Evolutionary conservation across 2,329 filamentous ascomycete genomes (phyloP), one percentile per base, ranked within the genome.

Genomic region (Coniochaeta ligniaria): DNA sequence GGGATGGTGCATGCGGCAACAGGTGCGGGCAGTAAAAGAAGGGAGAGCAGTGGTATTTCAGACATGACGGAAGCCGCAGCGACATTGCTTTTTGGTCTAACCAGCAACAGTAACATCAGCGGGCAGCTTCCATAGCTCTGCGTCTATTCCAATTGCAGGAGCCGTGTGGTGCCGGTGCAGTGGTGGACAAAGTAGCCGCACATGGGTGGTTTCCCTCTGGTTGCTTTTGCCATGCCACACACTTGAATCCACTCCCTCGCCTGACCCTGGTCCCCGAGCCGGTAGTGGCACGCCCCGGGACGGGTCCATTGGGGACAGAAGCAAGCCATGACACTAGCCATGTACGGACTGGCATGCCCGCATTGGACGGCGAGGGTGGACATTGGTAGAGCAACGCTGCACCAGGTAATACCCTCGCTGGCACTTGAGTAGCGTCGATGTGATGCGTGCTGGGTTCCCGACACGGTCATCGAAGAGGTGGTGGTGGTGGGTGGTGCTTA

Each of bases 1-100:
- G 66, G 66, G 60, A 62, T 54, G 45, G 57, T 68, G 67, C 67
- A 69, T 68, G 59, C 64, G 60, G 63, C 61, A 62, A 61, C 60
- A 57, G n/a, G 59, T 61, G 52, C 58, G 62, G 36, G 56, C 26
- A 57, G 52, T 12, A 60, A 50, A 55, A 63, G 61, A 14, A 64
- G 62, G 62, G 63, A 57, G 60, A 57, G 54, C 35, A 60, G 47
- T 59, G 55, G 45, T 54, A 54, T 54, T 50, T 54, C 33, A 60
- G 41, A 36, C 33, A 36, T 26, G 58, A 55, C 20, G 47, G 36
- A 60, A 36, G 56, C 20, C 26, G 36, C 56, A 16, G 38, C 36
- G 56, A 12, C 26, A 35, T 31, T 45, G 26, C 24, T 38, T 56
- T 55, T 36, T 31, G 14, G 47, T 28, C 47, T 52, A 52, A 52